Percentiles rank a stretch among this genome's conserved stretches.
Conservation (phyloP, 2,329 filamentous ascomycete species). For the Fusarium robinianum region DNA sequence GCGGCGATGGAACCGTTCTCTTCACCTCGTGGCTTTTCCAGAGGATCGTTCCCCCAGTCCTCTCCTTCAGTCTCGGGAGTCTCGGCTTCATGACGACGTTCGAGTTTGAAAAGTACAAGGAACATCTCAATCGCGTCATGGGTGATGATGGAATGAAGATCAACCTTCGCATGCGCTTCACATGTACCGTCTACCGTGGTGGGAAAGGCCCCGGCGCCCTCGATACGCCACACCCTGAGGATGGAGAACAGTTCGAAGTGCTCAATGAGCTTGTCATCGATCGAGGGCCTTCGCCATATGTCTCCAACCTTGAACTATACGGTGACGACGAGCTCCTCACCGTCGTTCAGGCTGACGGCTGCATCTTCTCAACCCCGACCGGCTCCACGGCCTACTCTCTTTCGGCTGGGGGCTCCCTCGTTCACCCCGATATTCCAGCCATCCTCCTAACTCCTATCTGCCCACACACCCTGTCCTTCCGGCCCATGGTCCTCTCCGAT, state of each 20-base stretch:
- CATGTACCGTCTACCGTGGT: constrained; percentile 90
- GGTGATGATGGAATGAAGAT: constrained; percentile 95
- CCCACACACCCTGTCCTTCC: constrained; percentile 94
- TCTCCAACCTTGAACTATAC: constrained; percentile 95
- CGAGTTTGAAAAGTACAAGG: constrained; percentile 84
- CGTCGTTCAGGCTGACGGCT: constrained; percentile 94
- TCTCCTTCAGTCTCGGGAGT: constrained; percentile 83
- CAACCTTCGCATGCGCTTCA: constrained; percentile 98
- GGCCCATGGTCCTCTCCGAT: constrained; percentile 96
- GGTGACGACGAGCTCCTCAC: constrained; percentile 94
- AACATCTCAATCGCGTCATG: constrained; percentile 87
- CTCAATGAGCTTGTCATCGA: constrained; percentile 99
- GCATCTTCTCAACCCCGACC: constrained; percentile 96
- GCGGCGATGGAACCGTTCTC: constrained; percentile 83
- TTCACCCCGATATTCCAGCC: constrained; percentile 95
- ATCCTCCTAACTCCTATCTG: constrained; percentile 97
- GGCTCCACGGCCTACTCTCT: constrained; percentile 95
- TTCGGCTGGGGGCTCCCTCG: constrained; percentile 91
- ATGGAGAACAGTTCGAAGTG: constrained; percentile 96
- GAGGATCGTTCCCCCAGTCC: constrained; percentile 80
- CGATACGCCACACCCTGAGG: constrained; percentile 70
- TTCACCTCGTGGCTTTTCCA: constrained; percentile 95
- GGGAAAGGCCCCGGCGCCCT: constrained; percentile 43
- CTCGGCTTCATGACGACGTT: constrained; percentile 89
- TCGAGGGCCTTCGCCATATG: constrained; percentile 92